Conservation (phyloP, 2,329 filamentous ascomycete genomes). For the Dactylellina sp. region DNA sequence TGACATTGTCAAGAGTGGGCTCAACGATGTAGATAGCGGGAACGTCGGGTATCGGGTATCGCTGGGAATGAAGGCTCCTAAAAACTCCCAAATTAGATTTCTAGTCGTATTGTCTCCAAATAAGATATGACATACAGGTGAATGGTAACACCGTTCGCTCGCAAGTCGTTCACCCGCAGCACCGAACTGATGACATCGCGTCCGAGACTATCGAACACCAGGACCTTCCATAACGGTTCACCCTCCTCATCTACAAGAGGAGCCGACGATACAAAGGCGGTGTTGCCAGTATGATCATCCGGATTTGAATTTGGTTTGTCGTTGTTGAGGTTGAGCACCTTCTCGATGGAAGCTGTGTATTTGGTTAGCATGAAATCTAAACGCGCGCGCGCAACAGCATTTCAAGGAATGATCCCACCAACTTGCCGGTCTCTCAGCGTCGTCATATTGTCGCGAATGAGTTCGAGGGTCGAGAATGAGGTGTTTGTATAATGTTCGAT, state of each 20-base stretch:
- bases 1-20: conserved; percentile 82
- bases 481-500: background rate
- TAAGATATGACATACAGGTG: conserved; percentile 75
- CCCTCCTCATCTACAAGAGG: conserved; percentile 86
- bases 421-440: conserved; percentile 56
- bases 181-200: conserved; percentile 98
- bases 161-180: conserved; percentile 89
- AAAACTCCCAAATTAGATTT: background rate
- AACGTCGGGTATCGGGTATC: conserved; percentile 94
- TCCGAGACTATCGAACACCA: conserved; percentile 92
- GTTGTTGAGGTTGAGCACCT: conserved; percentile 94
- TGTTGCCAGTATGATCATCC: conserved; percentile 65
- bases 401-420: conserved; percentile 53
- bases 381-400: conserved; percentile 7
- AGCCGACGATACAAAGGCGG: conserved; percentile 71
- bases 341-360: conserved; percentile 83
- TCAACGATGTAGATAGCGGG: conserved; percentile 97
- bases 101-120: background rate
- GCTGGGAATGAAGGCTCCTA: conserved; percentile 66
- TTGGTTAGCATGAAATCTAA: conserved; percentile 20
- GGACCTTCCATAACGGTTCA: conserved; percentile 95
- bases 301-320: conserved; percentile 73
- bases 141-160: conserved; percentile 95
- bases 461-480: background rate
- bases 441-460: conserved; percentile 37